Base-by-base conservation (phyloP, 306 rosid species). In the Medicago arabica region DNA sequence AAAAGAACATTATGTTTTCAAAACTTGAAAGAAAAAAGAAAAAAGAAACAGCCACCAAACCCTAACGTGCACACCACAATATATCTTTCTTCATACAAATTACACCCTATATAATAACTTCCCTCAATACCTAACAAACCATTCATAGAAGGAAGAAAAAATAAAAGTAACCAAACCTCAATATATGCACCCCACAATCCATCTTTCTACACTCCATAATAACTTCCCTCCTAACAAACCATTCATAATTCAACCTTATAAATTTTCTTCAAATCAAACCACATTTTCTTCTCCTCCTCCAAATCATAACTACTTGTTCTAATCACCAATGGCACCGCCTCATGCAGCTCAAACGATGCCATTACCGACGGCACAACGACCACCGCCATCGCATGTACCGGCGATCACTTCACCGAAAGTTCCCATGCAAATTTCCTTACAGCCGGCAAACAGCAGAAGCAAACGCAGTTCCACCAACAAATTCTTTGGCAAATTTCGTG, bases 381-480 rank as follows among this genome's bases (percentile, higher is more conserved):
- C 59, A 4, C 28, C 14, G 6, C 17, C 58, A 6, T 25, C 70
- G 0, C 7, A 46, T 0, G 1, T 4, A 13, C 0, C 58, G 0
- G 1, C 41, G 9, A n/a, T 17, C n/a, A 5, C 2, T 25, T 51
- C 2, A 1, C 9, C 3, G n/a, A 12, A 67, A 0, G 4, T 25
- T 18, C 71, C 7, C 4, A 47, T 46, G 19, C 25, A 80, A 0
- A 82, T 92, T 67, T 84, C 87, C 14, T 87, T 95, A 59, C 89
- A 89, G 69, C 97, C 99, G 28, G 90, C 97, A 17, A 85, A 67
- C 5, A 82, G 74, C 38, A 86, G 77, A 72, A 68, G 14, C 65
- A 82, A 23, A 21, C 85, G 31, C 0, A 39, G 72, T 1, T 81
- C 91, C 4, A 87, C 96, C 46, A 55, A 53, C 38, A 83, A 53